Conservation (phyloP, 352 stramenopile species). For the Phytophthora rubi region DNA sequence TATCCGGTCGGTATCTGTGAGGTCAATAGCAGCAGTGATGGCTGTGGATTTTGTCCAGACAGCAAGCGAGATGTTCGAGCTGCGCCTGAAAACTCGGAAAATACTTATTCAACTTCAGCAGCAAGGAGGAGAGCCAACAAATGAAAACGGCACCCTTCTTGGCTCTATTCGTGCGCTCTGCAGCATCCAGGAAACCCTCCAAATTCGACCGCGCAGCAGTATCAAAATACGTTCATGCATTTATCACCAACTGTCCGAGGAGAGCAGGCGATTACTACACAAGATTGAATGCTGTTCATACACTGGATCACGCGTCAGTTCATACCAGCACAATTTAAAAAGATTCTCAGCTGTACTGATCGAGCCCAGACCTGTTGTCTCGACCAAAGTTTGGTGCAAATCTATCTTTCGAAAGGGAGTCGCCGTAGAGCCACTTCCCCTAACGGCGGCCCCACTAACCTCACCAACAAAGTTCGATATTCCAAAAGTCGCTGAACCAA, state of each 20-base stretch:
- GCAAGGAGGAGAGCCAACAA: not conserved
- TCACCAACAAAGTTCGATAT: not conserved
- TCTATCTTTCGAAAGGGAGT: not conserved
- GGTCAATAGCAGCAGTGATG: conserved; percentile 3
- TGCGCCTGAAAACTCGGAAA: not conserved
- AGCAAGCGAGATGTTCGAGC: conserved; percentile 5
- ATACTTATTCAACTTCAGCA: not conserved
- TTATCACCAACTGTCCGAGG: conserved; percentile 11
- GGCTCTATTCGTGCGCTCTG: not conserved
- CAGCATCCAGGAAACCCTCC: not conserved
- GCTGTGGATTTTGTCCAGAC: conserved; percentile 7
- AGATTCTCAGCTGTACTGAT: too few relatives aligned
- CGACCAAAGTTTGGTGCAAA: not conserved
- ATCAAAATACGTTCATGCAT: conserved; percentile 18
- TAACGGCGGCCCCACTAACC: not conserved
- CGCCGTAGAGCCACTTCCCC: not conserved
- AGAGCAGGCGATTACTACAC: not conserved
- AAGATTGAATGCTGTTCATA: not conserved
- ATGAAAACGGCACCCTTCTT: not conserved
- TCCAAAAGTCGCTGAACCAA: not conserved
- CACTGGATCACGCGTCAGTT: not conserved
- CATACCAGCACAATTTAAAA: not conserved
- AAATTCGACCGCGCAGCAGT: not conserved
- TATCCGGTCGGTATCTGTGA: not conserved
- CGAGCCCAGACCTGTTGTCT: too few relatives aligned